Percentiles rank a stretch among this genome's conserved stretches.
Conservation (phyloP, 768 basidiomycete species). For the Saitozyma sp. region DNA sequence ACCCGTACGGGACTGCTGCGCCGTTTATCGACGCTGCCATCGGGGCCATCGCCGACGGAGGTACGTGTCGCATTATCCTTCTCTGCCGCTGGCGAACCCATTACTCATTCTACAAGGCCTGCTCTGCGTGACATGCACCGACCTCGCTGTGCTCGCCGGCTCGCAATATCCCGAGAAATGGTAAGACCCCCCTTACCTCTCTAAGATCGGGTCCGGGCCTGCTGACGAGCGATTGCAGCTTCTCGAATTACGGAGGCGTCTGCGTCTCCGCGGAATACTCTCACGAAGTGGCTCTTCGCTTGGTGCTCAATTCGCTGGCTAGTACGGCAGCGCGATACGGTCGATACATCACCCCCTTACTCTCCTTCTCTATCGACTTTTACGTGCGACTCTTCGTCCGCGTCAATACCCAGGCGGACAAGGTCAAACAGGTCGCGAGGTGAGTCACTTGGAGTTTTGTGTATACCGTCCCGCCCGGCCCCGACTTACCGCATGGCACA, state of each 20-base stretch:
- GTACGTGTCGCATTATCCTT: conserved; percentile 54
- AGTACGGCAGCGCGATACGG: conserved; percentile 90
- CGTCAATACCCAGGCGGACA: conserved; percentile 68
- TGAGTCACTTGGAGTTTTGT: conserved; percentile 53
- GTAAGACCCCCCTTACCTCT: conserved; percentile 54
- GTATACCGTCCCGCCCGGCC: not conserved
- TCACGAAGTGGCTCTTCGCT: conserved; percentile 88
- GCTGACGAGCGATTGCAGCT: conserved; percentile 58
- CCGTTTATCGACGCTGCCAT: conserved; percentile 96
- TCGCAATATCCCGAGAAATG: conserved; percentile 96
- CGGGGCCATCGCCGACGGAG: conserved; percentile 82
- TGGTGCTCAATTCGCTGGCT: conserved; percentile 83
- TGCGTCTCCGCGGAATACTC: conserved; percentile 90
- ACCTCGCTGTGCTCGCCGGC: conserved; percentile 88
- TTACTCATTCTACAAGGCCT: conserved; percentile 63
- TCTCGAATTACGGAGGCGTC: conserved; percentile 90
- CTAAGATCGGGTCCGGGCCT: not conserved
- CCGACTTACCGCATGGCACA: conserved; percentile 45
- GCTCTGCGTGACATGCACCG: conserved; percentile 94
- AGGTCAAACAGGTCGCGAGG: conserved; percentile 82
- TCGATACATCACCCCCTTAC: conserved; percentile 76
- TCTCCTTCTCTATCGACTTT: conserved; percentile 94
- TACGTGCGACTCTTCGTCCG: conserved; percentile 90
- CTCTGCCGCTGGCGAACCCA: not conserved
- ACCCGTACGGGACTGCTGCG: conserved; percentile 95